A percentile compares a stretch with the other conserved stretches of the same genome.
phyloP scores from a whole-genome alignment of 78 protist genomes.

The Paulinella micropora region DNA sequence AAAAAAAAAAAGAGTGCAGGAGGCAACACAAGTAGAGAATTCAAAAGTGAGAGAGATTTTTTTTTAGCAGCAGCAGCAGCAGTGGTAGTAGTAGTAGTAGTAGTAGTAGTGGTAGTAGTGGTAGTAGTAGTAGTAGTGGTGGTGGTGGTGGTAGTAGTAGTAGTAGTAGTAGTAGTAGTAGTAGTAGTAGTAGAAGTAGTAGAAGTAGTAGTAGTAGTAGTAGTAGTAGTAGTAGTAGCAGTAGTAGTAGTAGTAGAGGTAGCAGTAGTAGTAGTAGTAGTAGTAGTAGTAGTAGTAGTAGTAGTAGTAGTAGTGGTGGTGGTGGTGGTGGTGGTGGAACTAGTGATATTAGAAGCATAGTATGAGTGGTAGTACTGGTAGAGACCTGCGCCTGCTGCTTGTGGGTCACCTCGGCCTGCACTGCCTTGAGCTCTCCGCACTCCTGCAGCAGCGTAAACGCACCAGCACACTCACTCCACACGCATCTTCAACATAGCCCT shows the following conservation, averaged over 20 bases:
- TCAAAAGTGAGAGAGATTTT: background rate
- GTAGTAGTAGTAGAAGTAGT: background rate
- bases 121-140: background rate
- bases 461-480: too few species aligned
- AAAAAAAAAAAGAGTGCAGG: too few species aligned
- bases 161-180: background rate
- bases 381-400: too few species aligned
- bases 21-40: too few species aligned
- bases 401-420: too few species aligned
- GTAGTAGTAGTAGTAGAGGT: background rate
- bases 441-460: too few species aligned
- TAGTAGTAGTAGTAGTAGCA: background rate
- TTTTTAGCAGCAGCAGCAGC: slow-evolving; percentile 9
- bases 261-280: slow-evolving; percentile 3
- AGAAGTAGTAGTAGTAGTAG: background rate
- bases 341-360: too few species aligned
- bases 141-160: background rate
- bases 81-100: background rate
- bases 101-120: background rate
- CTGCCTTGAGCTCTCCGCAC: too few species aligned
- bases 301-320: background rate
- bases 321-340: background rate
- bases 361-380: too few species aligned
- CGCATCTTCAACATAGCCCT: too few species aligned
- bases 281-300: background rate